Conservation (phyloP, 1,139 yeast genomes). For the Suhomyces maxii region DNA sequence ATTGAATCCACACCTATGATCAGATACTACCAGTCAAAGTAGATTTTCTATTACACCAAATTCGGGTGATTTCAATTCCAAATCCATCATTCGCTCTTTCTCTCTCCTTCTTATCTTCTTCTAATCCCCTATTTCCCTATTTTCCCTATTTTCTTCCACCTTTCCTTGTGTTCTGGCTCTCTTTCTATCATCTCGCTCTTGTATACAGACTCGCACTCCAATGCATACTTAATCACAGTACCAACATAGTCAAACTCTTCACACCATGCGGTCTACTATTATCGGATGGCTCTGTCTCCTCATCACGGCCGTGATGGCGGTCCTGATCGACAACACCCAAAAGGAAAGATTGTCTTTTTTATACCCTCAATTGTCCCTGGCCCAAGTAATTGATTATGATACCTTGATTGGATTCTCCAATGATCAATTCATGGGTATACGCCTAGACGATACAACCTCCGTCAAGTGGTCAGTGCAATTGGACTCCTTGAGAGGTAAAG, state of each 20-base stretch:
- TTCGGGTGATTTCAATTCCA: no score
- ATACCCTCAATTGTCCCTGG: slow-evolving; percentile 16
- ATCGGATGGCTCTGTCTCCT: slow-evolving; percentile 1
- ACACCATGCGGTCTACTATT: background rate
- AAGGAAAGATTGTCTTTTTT: slow-evolving; percentile 33
- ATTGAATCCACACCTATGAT: background rate
- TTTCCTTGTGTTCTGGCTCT: no score
- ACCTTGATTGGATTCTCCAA: slow-evolving; percentile 30
- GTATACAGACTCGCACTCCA: background rate
- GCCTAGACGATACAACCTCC: slow-evolving; percentile 10
- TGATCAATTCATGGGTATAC: slow-evolving; percentile 28
- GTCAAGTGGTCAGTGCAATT: slow-evolving; percentile 22
- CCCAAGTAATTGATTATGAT: slow-evolving; percentile 18
- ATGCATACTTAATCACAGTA: background rate
- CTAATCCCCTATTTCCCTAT: no score
- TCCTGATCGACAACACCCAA: slow-evolving; percentile 37
- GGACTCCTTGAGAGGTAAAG: slow-evolving; percentile 9
- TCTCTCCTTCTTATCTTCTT: no score
- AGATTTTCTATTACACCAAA: background rate
- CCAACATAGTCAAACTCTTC: background rate
- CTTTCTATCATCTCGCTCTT: background rate
- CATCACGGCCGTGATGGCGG: slow-evolving; percentile 16
- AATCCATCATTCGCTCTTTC: no score
- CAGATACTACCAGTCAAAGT: background rate
- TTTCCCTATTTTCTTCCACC: no score